Base-by-base conservation (phyloP, 768 basidiomycete genomes). In the Calocybe gangraenosa region DNA sequence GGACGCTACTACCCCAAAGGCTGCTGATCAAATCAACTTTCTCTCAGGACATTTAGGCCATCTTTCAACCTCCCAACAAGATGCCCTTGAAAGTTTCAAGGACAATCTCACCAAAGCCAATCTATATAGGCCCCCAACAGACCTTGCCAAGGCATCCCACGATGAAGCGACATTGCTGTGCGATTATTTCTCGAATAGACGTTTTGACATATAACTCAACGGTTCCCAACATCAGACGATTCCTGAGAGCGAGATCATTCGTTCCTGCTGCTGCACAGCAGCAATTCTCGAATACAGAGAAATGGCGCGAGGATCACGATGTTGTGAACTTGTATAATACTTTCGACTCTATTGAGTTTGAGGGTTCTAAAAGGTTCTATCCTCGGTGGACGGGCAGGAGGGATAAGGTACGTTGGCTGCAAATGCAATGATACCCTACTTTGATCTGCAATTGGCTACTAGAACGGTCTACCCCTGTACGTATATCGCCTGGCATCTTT, bases 321-420 rank as follows among this genome's bases (percentile, higher is more conserved):
- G 79, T 92, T 2, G 73, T 78, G 22, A 68, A 70, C n/a, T 66
- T 91, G 10, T 91, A 79, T 60, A 67, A 71, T 4, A 68, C 70
- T 2, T 83, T 88, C 51, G 72, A 74, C 17, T 42, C 65, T 0
- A 71, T 71, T 7, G 89, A 90, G 51, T 71, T 89, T 43, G 78
- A 83, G 58, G 56, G 58, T 8, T 60, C 81, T 0, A 75, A 76
- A 54, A 66, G 73, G 40, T 85, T 82, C 49, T 92, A 91, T 64
- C 87, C 88, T 1, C 74, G 84, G 23, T 91, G 86, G 86, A 90
- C 86, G 0, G 89, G 88, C 0, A 70, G 83, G 36, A 68, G 87
- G 51, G 84, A 89, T 59, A 87, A 84, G 69, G 87, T 82, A 52
- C 2, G 67, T 51, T 23, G 35, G 8, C 37, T 35, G 44, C 40